Evolutionary conservation across 352 stramenopile genomes (phyloP), one percentile per base, ranked within the genome.

Genomic region (Globisporangium nagaii): DNA sequence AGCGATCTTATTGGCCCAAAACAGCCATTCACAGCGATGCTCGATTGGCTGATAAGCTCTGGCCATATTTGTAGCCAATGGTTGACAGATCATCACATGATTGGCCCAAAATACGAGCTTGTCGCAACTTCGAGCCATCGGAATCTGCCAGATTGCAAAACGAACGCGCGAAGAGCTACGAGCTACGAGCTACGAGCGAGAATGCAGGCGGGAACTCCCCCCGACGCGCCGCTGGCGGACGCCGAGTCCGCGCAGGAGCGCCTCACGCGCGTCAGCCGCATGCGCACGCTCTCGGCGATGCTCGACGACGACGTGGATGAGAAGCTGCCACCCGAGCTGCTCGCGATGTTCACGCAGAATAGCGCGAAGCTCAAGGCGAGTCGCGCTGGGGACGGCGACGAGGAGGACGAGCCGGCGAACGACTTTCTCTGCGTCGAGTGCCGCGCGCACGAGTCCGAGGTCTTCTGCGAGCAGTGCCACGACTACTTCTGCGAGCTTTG

Each of bases 401-500:
- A 42, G 15, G 25, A 58, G 65, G 51, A 63, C 50, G 36, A 60
- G 53, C 19, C 47, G 31, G 13, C 37, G 48, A 68, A 70, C 48
- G 77, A 70, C 52, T 79, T 90, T 53, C 43, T 71, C 60, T 90
- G 80, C 55, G 70, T 90, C 54, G 83, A 91, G 68, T 91, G 83
- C 44, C 53, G 66, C 25, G 79, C 69, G 17, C 75, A 89, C 58
- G 74, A 75, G 32, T 75, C 79, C 31, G 76, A 89, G 41, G 62
- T 90, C 39, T 91, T 89, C 51, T 95, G 86, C 55, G 86, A 93
- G 68, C 81, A 93, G 62, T 95, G 86, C 56, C 76, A 91, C 61
- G 84, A 95, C 67, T 90, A 93, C 61, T 95, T 92, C 53, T 95
- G 85, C 44, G 78, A 86, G 51, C 63, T 95, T 7, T 95, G 85